Percentiles rank a stretch among this genome's conserved stretches.
Conservation (phyloP, 2,329 filamentous ascomycete genomes). For the Colletotrichum higginsianum region DNA sequence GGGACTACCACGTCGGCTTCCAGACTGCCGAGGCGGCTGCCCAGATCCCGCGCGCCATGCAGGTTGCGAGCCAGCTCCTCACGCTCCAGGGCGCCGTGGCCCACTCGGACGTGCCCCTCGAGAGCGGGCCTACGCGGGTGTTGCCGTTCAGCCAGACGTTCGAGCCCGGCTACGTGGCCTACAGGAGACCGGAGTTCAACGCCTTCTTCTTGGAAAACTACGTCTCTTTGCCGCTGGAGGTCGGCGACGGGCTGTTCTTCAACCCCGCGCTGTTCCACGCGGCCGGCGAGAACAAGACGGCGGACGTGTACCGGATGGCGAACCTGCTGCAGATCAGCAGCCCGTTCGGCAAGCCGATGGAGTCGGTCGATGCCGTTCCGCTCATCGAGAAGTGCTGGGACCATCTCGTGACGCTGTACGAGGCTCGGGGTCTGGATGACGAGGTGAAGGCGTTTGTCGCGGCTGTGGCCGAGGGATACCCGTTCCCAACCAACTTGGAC, state of each 20-base stretch:
- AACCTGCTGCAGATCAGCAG: conserved; percentile 75
- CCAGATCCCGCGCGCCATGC: conserved; percentile 66
- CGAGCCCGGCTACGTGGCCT: conserved; percentile 71
- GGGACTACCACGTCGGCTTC: conserved; percentile 77
- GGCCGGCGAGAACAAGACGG: conserved; percentile 69
- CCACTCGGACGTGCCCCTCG: conserved; percentile 72
- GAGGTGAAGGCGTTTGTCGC: conserved; percentile 63
- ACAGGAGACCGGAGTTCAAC: conserved; percentile 66
- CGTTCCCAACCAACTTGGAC: conserved; percentile 75
- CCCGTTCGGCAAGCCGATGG: conserved; percentile 76
- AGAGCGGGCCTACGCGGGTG: conserved; percentile 72
- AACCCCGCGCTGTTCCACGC: conserved; percentile 76
- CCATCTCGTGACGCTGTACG: conserved; percentile 50
- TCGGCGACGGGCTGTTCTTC: conserved; percentile 75
- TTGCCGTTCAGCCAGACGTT: conserved; percentile 74
- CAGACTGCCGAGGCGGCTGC: conserved; percentile 64
- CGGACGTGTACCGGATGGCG: conserved; percentile 66
- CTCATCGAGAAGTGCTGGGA: conserved; percentile 64
- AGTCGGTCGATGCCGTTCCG: conserved; percentile 67
- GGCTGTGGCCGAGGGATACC: conserved; percentile 71
- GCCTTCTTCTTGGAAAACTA: conserved; percentile 68
- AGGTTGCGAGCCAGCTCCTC: conserved; percentile 69
- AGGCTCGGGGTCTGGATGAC: conserved; percentile 54
- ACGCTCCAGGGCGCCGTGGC: conserved; percentile 76
- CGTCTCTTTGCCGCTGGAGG: conserved; percentile 65